Evolutionary conservation across 768 basidiomycete species (phyloP).

Genomic region (Mycena pura): DNA sequence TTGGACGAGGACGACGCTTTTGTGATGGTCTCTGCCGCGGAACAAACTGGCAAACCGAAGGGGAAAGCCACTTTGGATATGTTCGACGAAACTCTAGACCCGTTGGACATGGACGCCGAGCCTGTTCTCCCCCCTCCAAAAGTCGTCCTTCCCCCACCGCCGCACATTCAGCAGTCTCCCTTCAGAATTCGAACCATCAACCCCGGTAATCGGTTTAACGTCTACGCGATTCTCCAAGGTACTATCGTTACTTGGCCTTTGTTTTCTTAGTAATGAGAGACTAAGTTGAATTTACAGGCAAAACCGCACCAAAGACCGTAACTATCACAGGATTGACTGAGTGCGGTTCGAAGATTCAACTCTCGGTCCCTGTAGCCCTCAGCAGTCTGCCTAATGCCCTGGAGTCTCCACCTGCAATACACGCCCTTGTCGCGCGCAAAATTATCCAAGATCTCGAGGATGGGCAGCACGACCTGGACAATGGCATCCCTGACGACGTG

Average conservation of each 20-base stretch:
- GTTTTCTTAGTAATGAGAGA: neutral
- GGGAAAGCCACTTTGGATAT: slow-evolving; percentile 3
- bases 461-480: slow-evolving; percentile 11
- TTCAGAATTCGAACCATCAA: slow-evolving; percentile 8
- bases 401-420: slow-evolving; percentile 13
- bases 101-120: slow-evolving; percentile 10
- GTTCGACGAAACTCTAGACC: slow-evolving; percentile 19
- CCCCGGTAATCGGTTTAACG: slow-evolving; percentile 15
- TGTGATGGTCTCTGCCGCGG: slow-evolving; percentile 7
- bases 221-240: slow-evolving; percentile 22
- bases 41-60: neutral
- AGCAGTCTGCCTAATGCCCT: slow-evolving; percentile 22
- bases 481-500: slow-evolving; percentile 7
- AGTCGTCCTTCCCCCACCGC: slow-evolving; percentile 1
- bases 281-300: neutral
- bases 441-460: slow-evolving; percentile 29
- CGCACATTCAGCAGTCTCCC: slow-evolving; percentile 18
- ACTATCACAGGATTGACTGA: slow-evolving; percentile 9
- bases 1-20: slow-evolving; percentile 1
- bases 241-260: too few relatives aligned
- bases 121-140: slow-evolving; percentile 4
- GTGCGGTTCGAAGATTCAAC: slow-evolving; percentile 15
- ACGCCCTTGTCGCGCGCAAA: slow-evolving; percentile 23
- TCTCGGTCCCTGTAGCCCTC: slow-evolving; percentile 21
- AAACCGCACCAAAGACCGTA: slow-evolving; percentile 12